A percentile compares a stretch with the other conserved stretches of the same genome.
These are phyloP conservation scores for Lentinula aciculospora DNA, from an alignment of 768 basidiomycete genomes.

Conservation along the genomic window DNA sequence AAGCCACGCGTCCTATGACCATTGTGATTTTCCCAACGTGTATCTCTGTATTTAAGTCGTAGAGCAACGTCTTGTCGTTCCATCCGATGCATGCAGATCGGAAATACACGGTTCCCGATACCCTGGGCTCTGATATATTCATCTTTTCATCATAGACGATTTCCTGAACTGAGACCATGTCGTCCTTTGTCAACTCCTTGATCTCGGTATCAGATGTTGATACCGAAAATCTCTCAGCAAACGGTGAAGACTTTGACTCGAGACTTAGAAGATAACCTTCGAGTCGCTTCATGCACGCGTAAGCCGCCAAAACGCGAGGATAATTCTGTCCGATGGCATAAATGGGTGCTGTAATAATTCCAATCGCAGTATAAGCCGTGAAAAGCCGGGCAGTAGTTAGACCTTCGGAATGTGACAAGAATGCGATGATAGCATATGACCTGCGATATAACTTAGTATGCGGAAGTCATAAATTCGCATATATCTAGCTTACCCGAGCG, in stretches of 20 bases:
- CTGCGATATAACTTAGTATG: neutral
- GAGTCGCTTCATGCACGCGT: constrained; percentile 10
- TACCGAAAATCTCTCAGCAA: neutral
- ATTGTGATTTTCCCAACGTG: constrained; percentile 5
- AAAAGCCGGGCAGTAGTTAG: constrained; percentile 11
- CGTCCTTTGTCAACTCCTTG: neutral
- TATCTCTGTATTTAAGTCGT: constrained; percentile 5
- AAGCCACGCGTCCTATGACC: constrained; percentile 11
- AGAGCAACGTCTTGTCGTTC: constrained; percentile 7
- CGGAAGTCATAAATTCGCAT: neutral
- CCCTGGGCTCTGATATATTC: neutral
- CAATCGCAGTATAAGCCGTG: constrained; percentile 11
- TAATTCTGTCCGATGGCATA: constrained; percentile 10
- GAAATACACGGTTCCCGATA: neutral
- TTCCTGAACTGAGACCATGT: neutral
- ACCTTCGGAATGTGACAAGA: constrained; percentile 6
- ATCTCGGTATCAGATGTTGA: neutral
- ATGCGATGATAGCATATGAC: constrained; percentile 10
- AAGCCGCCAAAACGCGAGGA: constrained; percentile 10
- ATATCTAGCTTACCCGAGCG: neutral
- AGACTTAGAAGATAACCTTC: constrained; percentile 10
- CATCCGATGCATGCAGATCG: constrained; percentile 5
- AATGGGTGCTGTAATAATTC: constrained; percentile 8
- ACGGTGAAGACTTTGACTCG: neutral
- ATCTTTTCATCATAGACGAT: neutral